Percentiles rank a stretch among this genome's conserved stretches.
phyloP scores from a whole-genome alignment of 768 basidiomycete species.

The Boletus bicolor region DNA sequence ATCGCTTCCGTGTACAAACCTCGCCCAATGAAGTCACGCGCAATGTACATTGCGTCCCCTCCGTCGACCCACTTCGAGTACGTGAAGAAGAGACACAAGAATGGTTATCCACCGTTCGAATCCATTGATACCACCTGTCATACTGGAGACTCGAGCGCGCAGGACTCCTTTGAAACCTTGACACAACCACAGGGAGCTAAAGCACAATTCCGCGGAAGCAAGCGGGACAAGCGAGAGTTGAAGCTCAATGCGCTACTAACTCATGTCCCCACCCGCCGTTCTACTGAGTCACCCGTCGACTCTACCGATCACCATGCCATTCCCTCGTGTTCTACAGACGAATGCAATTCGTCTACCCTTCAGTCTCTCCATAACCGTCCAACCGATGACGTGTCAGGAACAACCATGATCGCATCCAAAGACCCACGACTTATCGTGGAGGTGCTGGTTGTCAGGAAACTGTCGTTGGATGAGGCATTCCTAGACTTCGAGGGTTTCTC shows the following conservation, averaged over 20 bases:
- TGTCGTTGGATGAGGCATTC: conserved; percentile 73
- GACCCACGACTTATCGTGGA: conserved; percentile 73
- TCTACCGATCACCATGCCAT: conserved; percentile 1
- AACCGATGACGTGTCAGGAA: background rate
- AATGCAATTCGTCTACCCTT: conserved; percentile 21
- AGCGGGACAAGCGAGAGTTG: conserved; percentile 53
- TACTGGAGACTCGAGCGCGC: background rate
- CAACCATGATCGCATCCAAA: background rate
- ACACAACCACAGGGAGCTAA: conserved; percentile 25
- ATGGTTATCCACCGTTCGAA: conserved; percentile 16
- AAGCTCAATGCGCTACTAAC: conserved; percentile 28
- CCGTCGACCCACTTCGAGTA: conserved; percentile 3
- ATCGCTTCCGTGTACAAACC: conserved; percentile 75
- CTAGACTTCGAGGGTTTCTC: conserved; percentile 69
- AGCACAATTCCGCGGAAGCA: conserved; percentile 39
- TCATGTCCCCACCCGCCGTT: conserved; percentile 10
- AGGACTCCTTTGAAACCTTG: background rate
- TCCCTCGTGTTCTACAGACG: background rate
- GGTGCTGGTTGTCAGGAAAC: conserved; percentile 73
- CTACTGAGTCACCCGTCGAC: background rate
- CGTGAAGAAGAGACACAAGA: conserved; percentile 28
- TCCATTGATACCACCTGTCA: background rate
- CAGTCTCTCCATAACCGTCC: conserved; percentile 32
- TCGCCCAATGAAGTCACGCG: conserved; percentile 52
- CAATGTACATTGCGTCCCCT: conserved; percentile 31